Percentiles rank a stretch among this genome's conserved stretches.
phyloP scores from a whole-genome alignment of 2,329 filamentous ascomycete species.

The Aspergillus pseudoterreus region DNA sequence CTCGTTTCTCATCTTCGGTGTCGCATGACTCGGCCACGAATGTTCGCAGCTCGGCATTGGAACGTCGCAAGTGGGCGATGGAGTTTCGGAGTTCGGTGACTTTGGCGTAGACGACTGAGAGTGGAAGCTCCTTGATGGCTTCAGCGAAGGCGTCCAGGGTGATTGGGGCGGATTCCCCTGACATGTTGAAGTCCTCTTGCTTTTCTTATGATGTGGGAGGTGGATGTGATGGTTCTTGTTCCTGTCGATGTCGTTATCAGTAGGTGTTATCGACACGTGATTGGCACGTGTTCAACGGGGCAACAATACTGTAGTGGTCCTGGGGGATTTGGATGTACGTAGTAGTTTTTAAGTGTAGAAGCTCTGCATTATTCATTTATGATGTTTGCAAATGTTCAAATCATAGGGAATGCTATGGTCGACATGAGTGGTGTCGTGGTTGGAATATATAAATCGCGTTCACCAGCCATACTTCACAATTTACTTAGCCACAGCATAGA shows the following conservation, averaged over 20 bases:
- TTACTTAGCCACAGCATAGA: too few relatives aligned
- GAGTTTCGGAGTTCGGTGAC: conserved; percentile 59
- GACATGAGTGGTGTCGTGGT: too few relatives aligned
- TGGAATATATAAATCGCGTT: too few relatives aligned
- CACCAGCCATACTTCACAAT: too few relatives aligned
- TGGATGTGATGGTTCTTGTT: neutral
- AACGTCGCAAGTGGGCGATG: conserved; percentile 55
- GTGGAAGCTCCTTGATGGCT: conserved; percentile 56
- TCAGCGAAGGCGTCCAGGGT: conserved; percentile 49
- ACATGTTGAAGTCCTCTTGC: conserved; percentile 39
- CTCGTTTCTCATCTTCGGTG: conserved; percentile 46
- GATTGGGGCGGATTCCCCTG: conserved; percentile 48
- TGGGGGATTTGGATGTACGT: too few relatives aligned
- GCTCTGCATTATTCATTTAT: too few relatives aligned
- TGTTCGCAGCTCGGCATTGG: conserved; percentile 54
- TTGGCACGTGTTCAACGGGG: neutral
- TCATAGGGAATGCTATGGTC: too few relatives aligned
- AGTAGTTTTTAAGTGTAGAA: too few relatives aligned
- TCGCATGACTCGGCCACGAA: conserved; percentile 48
- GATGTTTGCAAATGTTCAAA: too few relatives aligned
- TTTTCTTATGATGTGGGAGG: neutral
- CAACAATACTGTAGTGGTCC: too few relatives aligned
- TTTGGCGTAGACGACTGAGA: conserved; percentile 59
- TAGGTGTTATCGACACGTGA: neutral
- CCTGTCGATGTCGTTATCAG: neutral